These are phyloP conservation scores for Sicyos edulis DNA, from an alignment of 306 rosid genomes.

Conservation along the genomic window DNA sequence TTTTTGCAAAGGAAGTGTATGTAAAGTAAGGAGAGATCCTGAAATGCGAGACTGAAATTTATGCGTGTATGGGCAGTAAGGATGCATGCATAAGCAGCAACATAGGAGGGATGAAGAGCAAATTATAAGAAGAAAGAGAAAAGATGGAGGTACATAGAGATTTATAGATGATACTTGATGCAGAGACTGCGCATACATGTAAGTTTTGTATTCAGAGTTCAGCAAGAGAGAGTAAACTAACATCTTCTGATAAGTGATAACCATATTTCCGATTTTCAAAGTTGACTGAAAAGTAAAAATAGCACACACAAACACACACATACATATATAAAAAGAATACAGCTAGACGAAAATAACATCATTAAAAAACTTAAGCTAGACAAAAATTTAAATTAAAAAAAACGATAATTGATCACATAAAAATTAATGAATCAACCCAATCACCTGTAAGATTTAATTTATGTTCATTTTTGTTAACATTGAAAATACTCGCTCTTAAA, in stretches of 20 bases:
- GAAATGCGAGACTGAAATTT: not conserved
- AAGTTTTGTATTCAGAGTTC: not conserved
- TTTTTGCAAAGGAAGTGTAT: constrained; percentile 1
- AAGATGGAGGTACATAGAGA: not conserved
- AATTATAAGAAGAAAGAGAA: not conserved
- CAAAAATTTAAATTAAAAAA: not conserved
- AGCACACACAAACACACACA: too few species aligned
- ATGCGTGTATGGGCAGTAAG: not conserved
- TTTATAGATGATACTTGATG: not conserved
- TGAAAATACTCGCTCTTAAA: not conserved
- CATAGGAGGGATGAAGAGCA: not conserved
- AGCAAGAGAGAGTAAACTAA: not conserved
- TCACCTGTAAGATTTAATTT: not conserved
- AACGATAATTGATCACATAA: not conserved
- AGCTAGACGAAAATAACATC: not conserved
- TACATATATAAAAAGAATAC: not conserved
- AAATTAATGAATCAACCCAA: not conserved
- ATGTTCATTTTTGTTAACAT: not conserved
- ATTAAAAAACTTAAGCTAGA: not conserved
- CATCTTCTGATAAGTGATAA: not conserved
- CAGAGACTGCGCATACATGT: not conserved
- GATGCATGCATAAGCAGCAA: not conserved
- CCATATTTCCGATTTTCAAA: not conserved
- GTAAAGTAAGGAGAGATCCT: too few species aligned
- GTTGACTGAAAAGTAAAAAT: not conserved